phyloP scores from a whole-genome alignment of 495 filamentous ascomycete species.

The Wilcoxina mikolae region DNA sequence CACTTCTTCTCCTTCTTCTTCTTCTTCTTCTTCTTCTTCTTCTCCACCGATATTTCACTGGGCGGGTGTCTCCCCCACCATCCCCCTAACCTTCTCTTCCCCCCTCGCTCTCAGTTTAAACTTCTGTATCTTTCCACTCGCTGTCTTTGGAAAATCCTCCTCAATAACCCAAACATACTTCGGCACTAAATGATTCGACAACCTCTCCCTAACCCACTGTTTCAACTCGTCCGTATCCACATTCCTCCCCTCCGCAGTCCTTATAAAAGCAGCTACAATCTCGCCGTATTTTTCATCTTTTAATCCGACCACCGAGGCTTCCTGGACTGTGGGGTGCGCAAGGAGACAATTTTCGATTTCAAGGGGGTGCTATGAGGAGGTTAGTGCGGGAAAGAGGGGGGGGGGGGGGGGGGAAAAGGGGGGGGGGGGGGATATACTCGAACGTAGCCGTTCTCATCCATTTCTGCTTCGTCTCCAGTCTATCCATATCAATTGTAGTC shows the following conservation, averaged over 20 bases:
- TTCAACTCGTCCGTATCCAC: conserved; percentile 43
- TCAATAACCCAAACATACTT: conserved; percentile 79
- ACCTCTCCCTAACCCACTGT: conserved; percentile 53
- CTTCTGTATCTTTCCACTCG: conserved; percentile 95
- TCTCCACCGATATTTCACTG: not conserved
- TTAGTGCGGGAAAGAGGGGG: not conserved
- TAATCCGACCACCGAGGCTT: conserved; percentile 71
- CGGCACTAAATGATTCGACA: conserved; percentile 73
- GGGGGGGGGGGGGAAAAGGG: not conserved
- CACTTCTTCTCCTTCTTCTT: not conserved
- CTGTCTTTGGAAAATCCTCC: conserved; percentile 69
- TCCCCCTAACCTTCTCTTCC: too few species aligned
- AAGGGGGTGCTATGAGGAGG: conserved; percentile 49
- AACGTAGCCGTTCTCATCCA: conserved; percentile 59
- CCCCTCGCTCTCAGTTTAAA: conserved; percentile 66
- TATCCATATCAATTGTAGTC: conserved; percentile 27
- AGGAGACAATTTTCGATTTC: conserved; percentile 90
- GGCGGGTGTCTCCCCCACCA: too few species aligned
- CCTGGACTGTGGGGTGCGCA: conserved; percentile 47
- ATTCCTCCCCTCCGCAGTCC: conserved; percentile 7
- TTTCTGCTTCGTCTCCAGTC: conserved; percentile 83
- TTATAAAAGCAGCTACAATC: conserved; percentile 66
- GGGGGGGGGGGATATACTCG: conserved; percentile 27
- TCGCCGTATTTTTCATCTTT: conserved; percentile 78
- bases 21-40: not conserved